Base-by-base conservation (phyloP, 83 land plant species). In the Thuja plicata region DNA sequence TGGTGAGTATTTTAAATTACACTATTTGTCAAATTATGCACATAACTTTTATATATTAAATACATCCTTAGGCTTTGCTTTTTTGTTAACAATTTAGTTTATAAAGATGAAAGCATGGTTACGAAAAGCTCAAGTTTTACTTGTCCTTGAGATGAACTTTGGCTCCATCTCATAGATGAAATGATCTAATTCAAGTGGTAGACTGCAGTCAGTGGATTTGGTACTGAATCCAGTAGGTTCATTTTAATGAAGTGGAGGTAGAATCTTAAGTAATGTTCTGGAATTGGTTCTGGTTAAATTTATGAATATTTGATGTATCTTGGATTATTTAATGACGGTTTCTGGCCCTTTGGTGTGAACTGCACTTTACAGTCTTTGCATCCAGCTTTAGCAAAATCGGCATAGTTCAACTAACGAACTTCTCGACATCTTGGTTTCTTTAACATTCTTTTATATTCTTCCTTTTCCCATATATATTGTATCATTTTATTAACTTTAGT, bases 1-100 rank as follows among this genome's bases (percentile, higher is more conserved):
- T 86, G 87, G 87, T 86, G 54, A 86, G 87, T 19, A n/a, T 19
- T 86, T 86, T 57, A 37, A 57, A 55, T 32, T 21, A 17, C 19
- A 12, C 17, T 34, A 37, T 86, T 57, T 12, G 35, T 74, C 3
- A 38, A 66, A 66, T 24, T 27, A 66, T 66, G 71, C 17, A 32
- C 78, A 74, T 32, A 32, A 74, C 3, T 12, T 13, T 34, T 74
- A 34, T 74, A 32, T 34, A 73, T 13, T 5, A 74, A 74, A 74
- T 34, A 2, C 34, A 8, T 74, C 38, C 38, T 30, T 74, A 34
- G 9, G 78, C 35, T 74, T 34, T 74, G 78, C 13, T 45, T 43
- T 41, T n/a, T 79, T 11, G n/a, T 46, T 19, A 46, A 30, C 32
- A 46, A 43, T 46, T 16, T 43, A 12, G 52, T 12, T 83, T 83